phyloP scores from a whole-genome alignment of 1,284 basidiomycete species.

The Mycena sp. region DNA sequence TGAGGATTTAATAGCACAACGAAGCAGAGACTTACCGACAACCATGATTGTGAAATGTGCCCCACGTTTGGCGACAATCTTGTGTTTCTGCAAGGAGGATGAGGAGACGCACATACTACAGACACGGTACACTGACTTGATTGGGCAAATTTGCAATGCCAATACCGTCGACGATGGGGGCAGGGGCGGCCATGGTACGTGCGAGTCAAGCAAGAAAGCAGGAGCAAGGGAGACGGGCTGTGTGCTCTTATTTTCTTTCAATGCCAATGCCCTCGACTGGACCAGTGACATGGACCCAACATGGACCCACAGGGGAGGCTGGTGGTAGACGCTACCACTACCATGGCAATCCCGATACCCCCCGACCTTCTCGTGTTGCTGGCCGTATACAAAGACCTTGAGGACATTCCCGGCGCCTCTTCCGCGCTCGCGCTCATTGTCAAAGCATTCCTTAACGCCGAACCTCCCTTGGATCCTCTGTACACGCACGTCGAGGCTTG shows the following conservation, averaged over 20 bases:
- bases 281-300: no score
- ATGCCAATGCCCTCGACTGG: not conserved
- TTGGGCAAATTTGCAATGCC: constrained; percentile 96
- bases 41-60: constrained; percentile 99
- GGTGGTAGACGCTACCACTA: no score
- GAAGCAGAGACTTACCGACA: constrained; percentile 72
- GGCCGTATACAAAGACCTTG: no score
- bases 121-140: constrained; percentile 72
- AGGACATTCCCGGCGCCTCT: no score
- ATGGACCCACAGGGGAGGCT: no score
- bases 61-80: constrained; percentile 96
- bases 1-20: not conserved
- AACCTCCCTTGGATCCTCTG: no score
- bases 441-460: no score
- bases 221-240: constrained; percentile 4
- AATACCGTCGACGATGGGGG: constrained; percentile 69
- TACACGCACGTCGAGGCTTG: no score
- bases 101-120: constrained; percentile 13
- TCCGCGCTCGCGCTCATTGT: no score
- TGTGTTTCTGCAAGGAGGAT: constrained; percentile 76
- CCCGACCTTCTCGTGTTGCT: not conserved
- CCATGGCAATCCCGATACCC: no score
- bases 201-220: constrained; percentile 6
- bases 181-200: constrained; percentile 30
- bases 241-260: constrained; percentile 1